Percentiles rank a stretch among this genome's conserved stretches.
Conservation (phyloP, 495 filamentous ascomycete genomes). For the Xylaria grammica region DNA sequence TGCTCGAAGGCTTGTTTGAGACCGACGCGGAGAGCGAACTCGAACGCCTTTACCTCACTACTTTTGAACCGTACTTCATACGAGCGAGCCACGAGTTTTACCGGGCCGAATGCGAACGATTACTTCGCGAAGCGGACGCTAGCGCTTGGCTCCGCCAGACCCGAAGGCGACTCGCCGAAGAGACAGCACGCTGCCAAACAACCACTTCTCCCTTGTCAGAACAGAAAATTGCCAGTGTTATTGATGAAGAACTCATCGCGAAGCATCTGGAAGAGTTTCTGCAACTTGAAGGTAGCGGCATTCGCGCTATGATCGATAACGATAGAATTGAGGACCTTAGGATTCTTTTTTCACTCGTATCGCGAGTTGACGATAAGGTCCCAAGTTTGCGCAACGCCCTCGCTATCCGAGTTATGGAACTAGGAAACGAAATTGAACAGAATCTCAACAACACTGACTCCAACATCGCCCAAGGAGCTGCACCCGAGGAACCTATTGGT, state of each 20-base stretch:
- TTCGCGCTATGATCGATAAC: conserved; percentile 90
- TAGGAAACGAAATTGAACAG: conserved; percentile 82
- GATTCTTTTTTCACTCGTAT: conserved; percentile 77
- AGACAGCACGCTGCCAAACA: conserved; percentile 78
- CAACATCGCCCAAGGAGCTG: conserved; percentile 47
- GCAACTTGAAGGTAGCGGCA: conserved; percentile 79
- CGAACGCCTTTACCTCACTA: conserved; percentile 80
- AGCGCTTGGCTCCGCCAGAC: conserved; percentile 83
- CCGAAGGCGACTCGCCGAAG: conserved; percentile 74
- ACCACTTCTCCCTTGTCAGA: conserved; percentile 74
- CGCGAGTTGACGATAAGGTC: conserved; percentile 80
- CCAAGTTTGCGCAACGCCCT: conserved; percentile 69
- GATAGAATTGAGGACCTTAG: conserved; percentile 76
- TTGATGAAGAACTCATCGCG: conserved; percentile 80
- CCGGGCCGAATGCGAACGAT: conserved; percentile 67
- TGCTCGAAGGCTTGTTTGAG: conserved; percentile 91
- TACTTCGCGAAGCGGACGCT: conserved; percentile 80
- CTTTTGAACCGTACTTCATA: conserved; percentile 83
- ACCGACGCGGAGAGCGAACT: conserved; percentile 73
- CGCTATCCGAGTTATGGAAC: conserved; percentile 74
- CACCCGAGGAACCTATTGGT: conserved; percentile 54
- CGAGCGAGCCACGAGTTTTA: conserved; percentile 76
- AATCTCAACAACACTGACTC: conserved; percentile 59
- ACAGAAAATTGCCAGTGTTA: conserved; percentile 73
- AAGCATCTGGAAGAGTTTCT: conserved; percentile 81